Conservation (phyloP, 108 stramenopile species). For the Nitzschia sp. region DNA sequence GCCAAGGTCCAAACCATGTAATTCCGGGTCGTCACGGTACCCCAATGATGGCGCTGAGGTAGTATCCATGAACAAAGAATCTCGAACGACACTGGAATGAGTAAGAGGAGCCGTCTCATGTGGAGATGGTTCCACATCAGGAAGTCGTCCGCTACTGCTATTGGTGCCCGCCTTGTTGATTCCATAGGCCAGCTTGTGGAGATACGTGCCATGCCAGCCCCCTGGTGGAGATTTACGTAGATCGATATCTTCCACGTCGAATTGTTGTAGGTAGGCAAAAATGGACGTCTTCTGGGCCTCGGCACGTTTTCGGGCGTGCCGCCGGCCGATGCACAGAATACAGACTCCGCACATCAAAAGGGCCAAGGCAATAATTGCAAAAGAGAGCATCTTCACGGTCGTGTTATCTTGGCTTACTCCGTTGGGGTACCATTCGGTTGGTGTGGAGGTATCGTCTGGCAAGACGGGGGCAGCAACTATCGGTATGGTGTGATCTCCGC, state of each 20-base stretch:
- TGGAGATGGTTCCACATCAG: not conserved
- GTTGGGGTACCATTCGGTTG: constrained; percentile 12
- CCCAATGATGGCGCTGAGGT: constrained; percentile 18
- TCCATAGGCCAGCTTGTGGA: constrained; percentile 48
- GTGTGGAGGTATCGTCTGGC: constrained; percentile 9
- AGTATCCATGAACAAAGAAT: constrained; percentile 37
- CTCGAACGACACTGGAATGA: constrained; percentile 30
- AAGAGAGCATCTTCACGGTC: not conserved
- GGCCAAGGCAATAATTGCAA: not conserved
- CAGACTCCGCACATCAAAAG: not conserved
- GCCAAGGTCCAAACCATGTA: not conserved
- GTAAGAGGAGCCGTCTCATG: constrained; percentile 28
- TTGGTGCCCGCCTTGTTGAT: constrained; percentile 27
- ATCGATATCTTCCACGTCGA: constrained; percentile 64
- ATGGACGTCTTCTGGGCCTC: constrained; percentile 34
- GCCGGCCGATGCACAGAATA: not conserved
- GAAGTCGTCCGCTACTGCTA: not conserved
- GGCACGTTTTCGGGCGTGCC: not conserved
- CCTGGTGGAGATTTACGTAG: constrained; percentile 56
- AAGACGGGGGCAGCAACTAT: not conserved
- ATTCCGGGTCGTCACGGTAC: not conserved
- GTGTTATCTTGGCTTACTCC: not conserved
- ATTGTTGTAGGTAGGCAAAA: constrained; percentile 44
- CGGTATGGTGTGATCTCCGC: constrained; percentile 15
- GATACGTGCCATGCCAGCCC: constrained; percentile 65